Base-by-base conservation (phyloP, 805 yeast genomes). In the Priceomyces melissophilus region DNA sequence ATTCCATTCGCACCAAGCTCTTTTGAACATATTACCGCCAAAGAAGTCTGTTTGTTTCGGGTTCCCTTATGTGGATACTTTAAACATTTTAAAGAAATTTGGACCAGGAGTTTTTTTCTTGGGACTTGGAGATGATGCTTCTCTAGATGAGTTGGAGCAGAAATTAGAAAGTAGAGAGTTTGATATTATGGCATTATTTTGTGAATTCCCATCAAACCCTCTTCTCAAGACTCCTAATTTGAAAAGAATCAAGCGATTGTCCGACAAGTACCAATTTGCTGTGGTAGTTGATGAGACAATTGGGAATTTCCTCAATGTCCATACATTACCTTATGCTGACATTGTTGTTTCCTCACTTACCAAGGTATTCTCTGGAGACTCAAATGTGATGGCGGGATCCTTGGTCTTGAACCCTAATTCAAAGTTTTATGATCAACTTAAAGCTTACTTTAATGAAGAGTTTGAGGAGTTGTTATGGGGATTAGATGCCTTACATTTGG, bases 191-290 rank as follows among this genome's bases (percentile, higher is more conserved):
- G 86, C 87, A 0, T 73, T 93, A 30, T 87, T 87, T 57, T 84
- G 96, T 58, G 99, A 93, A 62, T 84, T 95, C 45, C 99, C 99
- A 1, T 84, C 96, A 0, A 90, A 90, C 60, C 98, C 98, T n/a
- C 67, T 90, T 45, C 69, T 95, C 46, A 84, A 81, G 55, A 84
- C 96, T 34, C 96, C 96, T 1, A 79, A 95, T 58, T 66, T 93
- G 54, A 58, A 59, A 32, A 76, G 81, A 50, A 76, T 89, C 43
- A 75, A 83, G 41, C 57, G 71, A 40, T 71, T 93, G 40, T 81
- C 95, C 3, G 78, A 78, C 44, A 70, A 82, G 50, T 86, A 75
- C 64, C 73, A 76, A 2, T 93, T 93, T 63, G 81, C 82, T 11
- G 79, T 93, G 27, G 86, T 87, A 12, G 84, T 93, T 30, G 99